phyloP scores from a whole-genome alignment of 2,329 filamentous ascomycete species.

The Drechslerella coelobrocha region DNA sequence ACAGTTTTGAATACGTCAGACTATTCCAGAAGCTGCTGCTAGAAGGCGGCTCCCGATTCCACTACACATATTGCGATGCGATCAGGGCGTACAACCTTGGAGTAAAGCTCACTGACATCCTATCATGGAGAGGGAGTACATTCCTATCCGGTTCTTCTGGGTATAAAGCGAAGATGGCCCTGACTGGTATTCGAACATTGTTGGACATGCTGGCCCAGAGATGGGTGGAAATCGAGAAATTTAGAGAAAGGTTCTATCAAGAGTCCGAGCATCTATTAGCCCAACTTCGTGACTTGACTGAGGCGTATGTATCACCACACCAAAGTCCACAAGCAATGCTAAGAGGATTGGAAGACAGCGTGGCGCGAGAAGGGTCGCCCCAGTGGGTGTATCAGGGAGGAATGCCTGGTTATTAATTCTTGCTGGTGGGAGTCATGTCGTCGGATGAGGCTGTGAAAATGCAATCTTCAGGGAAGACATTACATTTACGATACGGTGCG shows the following conservation, averaged over 20 bases:
- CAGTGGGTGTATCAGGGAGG: slow-evolving; percentile 40
- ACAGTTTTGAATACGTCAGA: slow-evolving; percentile 42
- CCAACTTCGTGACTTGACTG: slow-evolving; percentile 33
- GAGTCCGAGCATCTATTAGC: slow-evolving; percentile 38
- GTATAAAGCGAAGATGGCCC: slow-evolving; percentile 39
- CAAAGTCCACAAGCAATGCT: slow-evolving; percentile 48
- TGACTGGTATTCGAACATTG: slow-evolving; percentile 35
- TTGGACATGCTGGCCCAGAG: slow-evolving; percentile 40
- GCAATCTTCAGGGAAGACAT: slow-evolving; percentile 1
- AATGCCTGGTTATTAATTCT: slow-evolving; percentile 28
- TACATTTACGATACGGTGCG: neutral
- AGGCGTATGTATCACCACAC: slow-evolving; percentile 41
- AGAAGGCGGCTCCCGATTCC: slow-evolving; percentile 37
- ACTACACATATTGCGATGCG: slow-evolving; percentile 49
- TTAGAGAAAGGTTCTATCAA: slow-evolving; percentile 40
- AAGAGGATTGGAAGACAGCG: slow-evolving; percentile 41
- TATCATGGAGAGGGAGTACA: slow-evolving; percentile 39
- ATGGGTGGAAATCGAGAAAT: slow-evolving; percentile 47
- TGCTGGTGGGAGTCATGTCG: neutral
- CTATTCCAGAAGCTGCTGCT: slow-evolving; percentile 45
- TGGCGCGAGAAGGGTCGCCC: slow-evolving; percentile 32
- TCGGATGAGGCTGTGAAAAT: neutral
- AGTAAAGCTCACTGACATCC: slow-evolving; percentile 42
- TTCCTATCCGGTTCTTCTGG: slow-evolving; percentile 29
- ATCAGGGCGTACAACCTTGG: slow-evolving; percentile 49